Conservation (phyloP, 2,329 filamentous ascomycete genomes). For the Westerdykella ornata region DNA sequence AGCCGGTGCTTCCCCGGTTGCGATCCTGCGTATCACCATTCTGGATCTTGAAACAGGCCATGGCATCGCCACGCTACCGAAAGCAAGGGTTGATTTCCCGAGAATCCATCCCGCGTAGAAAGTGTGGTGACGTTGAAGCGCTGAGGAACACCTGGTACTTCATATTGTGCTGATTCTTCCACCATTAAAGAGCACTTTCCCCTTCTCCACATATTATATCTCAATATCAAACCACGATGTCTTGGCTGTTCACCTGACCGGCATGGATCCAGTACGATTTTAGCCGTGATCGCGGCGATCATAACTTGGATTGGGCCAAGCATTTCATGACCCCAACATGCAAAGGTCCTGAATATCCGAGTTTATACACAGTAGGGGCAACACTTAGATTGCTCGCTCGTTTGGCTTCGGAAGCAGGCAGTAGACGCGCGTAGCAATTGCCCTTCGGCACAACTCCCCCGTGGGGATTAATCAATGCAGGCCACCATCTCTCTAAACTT, state of each 20-base stretch:
- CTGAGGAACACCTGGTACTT: too few species aligned
- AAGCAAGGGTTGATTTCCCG: too few species aligned
- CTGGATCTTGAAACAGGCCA: neutral
- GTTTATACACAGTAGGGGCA: too few species aligned
- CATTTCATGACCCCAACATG: constrained; percentile 5
- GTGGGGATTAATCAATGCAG: constrained; percentile 4
- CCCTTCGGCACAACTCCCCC: constrained; percentile 4
- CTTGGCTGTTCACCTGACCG: constrained; percentile 7
- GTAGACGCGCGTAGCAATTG: neutral
- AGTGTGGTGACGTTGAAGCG: too few species aligned
- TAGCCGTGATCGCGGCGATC: constrained; percentile 11
- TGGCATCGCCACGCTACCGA: too few species aligned
- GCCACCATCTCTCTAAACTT: neutral
- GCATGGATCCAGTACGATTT: constrained; percentile 6
- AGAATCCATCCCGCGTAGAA: too few species aligned
- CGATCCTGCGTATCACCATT: neutral
- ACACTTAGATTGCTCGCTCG: constrained; percentile 4
- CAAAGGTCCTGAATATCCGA: neutral
- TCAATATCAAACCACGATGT: neutral
- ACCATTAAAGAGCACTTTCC: neutral
- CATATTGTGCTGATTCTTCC: neutral
- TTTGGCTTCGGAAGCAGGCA: neutral
- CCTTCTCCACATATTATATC: neutral
- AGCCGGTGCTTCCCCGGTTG: neutral
- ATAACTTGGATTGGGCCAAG: constrained; percentile 11